phyloP scores from a whole-genome alignment of 176 grass and related monocot species.

The Carex littledalei region DNA sequence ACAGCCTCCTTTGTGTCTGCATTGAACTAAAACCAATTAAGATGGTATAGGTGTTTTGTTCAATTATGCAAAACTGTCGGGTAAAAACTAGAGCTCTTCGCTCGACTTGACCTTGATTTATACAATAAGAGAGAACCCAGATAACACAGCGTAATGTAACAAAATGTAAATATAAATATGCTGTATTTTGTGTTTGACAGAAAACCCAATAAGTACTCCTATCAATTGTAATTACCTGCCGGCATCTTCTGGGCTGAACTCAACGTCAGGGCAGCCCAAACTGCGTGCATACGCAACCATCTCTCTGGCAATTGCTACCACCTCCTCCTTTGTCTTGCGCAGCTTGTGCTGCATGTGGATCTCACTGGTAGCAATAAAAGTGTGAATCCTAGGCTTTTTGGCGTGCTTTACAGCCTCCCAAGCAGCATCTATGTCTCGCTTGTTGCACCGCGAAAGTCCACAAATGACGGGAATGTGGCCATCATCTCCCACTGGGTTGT shows the following conservation, averaged over 20 bases:
- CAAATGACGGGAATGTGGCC: slow-evolving; percentile 78
- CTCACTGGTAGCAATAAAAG: slow-evolving; percentile 91
- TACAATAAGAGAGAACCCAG: not conserved
- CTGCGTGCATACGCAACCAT: slow-evolving; percentile 82
- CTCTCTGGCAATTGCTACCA: slow-evolving; percentile 50
- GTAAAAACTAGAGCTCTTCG: not conserved
- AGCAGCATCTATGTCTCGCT: slow-evolving; percentile 65
- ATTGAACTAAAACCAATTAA: too few relatives aligned
- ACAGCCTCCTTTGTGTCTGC: too few relatives aligned
- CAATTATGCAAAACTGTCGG: not conserved
- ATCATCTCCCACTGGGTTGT: slow-evolving; percentile 37
- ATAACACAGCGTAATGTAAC: not conserved
- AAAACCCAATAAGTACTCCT: not conserved
- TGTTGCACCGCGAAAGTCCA: slow-evolving; percentile 69
- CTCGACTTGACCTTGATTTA: not conserved
- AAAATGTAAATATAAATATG: not conserved
- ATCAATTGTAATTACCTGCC: slow-evolving; percentile 48
- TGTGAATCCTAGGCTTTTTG: slow-evolving; percentile 52
- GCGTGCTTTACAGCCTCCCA: slow-evolving; percentile 92
- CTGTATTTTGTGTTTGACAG: not conserved
- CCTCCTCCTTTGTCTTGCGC: slow-evolving; percentile 54
- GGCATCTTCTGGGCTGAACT: slow-evolving; percentile 91
- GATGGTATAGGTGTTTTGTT: not conserved
- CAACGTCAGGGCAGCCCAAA: slow-evolving; percentile 74
- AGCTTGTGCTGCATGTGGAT: slow-evolving; percentile 81